Percentiles rank a stretch among this genome's conserved stretches.
These are phyloP conservation scores for Geranomyces michiganensis DNA, from an alignment of 192 early-diverging fungal genomes.

Conservation along the genomic window DNA sequence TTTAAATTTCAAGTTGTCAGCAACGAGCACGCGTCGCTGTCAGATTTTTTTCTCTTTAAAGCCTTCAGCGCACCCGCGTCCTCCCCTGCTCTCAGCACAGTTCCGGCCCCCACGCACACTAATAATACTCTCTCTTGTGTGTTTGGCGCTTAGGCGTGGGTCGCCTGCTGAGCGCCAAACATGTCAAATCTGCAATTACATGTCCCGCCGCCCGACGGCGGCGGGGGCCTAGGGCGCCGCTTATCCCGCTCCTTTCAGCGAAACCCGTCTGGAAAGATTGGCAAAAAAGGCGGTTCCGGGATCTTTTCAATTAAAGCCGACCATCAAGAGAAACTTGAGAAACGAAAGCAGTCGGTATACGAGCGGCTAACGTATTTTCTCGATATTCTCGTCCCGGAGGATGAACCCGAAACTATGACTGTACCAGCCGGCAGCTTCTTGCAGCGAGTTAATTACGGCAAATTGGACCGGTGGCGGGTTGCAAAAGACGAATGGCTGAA, in stretches of 20 bases:
- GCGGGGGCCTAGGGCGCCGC: neutral
- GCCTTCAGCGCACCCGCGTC: too few species aligned
- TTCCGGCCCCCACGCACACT: too few species aligned
- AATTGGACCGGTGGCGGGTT: conserved; percentile 43
- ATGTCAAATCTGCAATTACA: too few species aligned
- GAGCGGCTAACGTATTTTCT: conserved; percentile 47
- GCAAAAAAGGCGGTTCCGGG: neutral
- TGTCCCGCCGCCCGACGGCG: too few species aligned
- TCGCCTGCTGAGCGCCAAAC: too few species aligned
- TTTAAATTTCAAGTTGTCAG: too few species aligned
- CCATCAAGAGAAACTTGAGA: conserved; percentile 5
- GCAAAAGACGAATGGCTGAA: conserved; percentile 32
- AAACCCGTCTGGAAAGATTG: neutral
- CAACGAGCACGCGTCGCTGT: too few species aligned
- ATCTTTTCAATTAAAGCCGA: neutral
- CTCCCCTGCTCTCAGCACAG: too few species aligned
- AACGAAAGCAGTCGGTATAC: conserved; percentile 27
- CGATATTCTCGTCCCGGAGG: conserved; percentile 50
- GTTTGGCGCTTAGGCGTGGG: too few species aligned
- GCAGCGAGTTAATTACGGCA: conserved; percentile 48
- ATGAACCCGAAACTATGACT: conserved; percentile 42
- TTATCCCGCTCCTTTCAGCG: neutral
- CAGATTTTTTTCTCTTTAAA: too few species aligned
- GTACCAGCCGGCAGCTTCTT: conserved; percentile 48
- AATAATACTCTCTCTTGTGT: too few species aligned